Evolutionary conservation across 2,329 filamentous ascomycete species (phyloP).

Genomic region (Trichoderma sp.): DNA sequence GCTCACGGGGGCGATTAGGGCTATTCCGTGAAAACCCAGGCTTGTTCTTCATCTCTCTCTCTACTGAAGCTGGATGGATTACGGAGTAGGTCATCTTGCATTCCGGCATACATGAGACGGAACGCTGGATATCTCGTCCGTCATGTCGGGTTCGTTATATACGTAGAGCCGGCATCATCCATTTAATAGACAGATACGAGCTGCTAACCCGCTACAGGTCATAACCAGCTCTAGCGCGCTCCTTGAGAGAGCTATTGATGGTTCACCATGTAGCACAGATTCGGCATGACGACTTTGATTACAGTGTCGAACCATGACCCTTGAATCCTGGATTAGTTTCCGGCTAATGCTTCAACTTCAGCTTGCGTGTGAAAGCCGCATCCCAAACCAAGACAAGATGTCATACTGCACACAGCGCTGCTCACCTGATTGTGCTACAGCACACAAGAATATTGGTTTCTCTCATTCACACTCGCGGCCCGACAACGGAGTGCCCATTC

Average conservation of each 20-base stretch:
- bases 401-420: not conserved
- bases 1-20: not conserved
- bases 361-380: not conserved
- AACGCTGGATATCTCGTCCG: not conserved
- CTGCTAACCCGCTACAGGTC: not conserved
- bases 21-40: not conserved
- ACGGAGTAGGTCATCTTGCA: not conserved
- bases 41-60: not conserved
- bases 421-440: slow-evolving; percentile 4
- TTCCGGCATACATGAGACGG: not conserved
- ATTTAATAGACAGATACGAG: not conserved
- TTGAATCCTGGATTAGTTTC: slow-evolving; percentile 1
- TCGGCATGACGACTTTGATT: not conserved
- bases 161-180: not conserved
- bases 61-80: not conserved
- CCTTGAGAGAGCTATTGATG: not conserved
- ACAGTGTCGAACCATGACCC: not conserved
- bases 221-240: not conserved
- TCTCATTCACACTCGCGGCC: not conserved
- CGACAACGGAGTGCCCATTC: not conserved
- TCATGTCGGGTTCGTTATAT: not conserved
- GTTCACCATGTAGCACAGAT: not conserved
- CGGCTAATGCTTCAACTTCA: not conserved
- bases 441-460: not conserved
- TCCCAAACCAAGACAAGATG: not conserved